These are phyloP conservation scores for Uromyces viciae-fabae DNA, from an alignment of 1,284 basidiomycete genomes.

Conservation along the genomic window DNA sequence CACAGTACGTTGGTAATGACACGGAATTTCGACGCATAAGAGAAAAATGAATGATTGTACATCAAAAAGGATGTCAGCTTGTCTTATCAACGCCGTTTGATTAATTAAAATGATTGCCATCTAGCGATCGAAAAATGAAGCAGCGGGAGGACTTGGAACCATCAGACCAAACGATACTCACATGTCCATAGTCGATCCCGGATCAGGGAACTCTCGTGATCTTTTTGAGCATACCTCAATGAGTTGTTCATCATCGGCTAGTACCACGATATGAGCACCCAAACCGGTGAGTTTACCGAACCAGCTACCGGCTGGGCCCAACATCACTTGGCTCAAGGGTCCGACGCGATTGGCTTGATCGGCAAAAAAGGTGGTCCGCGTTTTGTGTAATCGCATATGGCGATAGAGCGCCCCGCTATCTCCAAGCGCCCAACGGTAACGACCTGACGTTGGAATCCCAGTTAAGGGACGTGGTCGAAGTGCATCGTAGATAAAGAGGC, in stretches of 20 bases:
- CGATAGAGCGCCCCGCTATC: constrained; percentile 23
- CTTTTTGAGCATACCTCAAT: constrained; percentile 26
- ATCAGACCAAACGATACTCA: background rate
- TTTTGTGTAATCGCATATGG: constrained; percentile 14
- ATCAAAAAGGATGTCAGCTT: too few species aligned
- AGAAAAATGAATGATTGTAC: too few species aligned
- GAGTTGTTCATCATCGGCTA: constrained; percentile 21
- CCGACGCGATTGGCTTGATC: constrained; percentile 23
- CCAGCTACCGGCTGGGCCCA: constrained; percentile 42
- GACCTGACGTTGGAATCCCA: constrained; percentile 39
- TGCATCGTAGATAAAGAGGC: constrained; percentile 33
- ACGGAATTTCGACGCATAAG: too few species aligned
- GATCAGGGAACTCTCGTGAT: constrained; percentile 16
- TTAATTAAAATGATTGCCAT: too few species aligned
- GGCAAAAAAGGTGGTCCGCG: constrained; percentile 26
- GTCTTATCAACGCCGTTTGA: too few species aligned
- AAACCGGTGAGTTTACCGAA: constrained; percentile 25
- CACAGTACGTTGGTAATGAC: background rate
- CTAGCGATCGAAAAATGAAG: background rate
- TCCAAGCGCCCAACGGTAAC: constrained; percentile 29
- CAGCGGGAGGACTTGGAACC: too few species aligned
- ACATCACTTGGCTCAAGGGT: constrained; percentile 29
- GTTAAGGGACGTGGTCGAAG: constrained; percentile 31
- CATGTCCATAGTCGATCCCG: constrained; percentile 12
- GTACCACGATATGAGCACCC: constrained; percentile 22